Conservation (phyloP, 192 early-diverging fungal species). For the Thamnidium elegans region DNA sequence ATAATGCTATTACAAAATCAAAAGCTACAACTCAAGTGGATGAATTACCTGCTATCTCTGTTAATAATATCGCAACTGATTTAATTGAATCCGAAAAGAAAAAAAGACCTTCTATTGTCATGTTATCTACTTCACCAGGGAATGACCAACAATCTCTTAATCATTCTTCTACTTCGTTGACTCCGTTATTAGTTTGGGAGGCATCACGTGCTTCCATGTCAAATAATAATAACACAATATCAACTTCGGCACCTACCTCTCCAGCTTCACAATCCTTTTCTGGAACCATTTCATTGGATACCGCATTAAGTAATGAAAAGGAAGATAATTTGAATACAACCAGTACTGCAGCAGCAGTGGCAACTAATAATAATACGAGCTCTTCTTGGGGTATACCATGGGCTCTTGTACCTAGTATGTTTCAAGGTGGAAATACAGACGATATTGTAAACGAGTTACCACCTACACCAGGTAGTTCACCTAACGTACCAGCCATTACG, state of each 20-base stretch:
- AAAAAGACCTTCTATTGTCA: constrained; percentile 6
- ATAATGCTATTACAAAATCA: too few relatives aligned
- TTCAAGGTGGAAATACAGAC: constrained; percentile 16
- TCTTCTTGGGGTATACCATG: constrained; percentile 37
- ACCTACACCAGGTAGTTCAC: not conserved
- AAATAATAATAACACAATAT: not conserved
- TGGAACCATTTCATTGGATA: not conserved
- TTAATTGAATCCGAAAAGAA: not conserved
- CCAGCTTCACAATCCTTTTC: not conserved
- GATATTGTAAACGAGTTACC: not conserved
- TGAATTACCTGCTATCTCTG: not conserved
- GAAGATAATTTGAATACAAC: too few relatives aligned
- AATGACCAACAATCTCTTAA: constrained; percentile 1
- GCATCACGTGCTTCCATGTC: constrained; percentile 11
- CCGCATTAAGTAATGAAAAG: too few relatives aligned
- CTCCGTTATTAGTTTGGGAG: constrained; percentile 29
- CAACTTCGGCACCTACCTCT: not conserved
- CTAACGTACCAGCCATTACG: not conserved
- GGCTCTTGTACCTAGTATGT: constrained; percentile 39
- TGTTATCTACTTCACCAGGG: constrained; percentile 12
- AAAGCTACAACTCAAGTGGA: not conserved
- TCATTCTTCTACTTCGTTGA: constrained; percentile 26
- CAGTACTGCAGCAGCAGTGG: not conserved
- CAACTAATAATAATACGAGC: not conserved
- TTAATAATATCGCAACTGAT: not conserved